A percentile compares a stretch with the other conserved stretches of the same genome.
Evolutionary conservation across 495 filamentous ascomycete genomes (phyloP).

Genomic region (Xylaria nigripes): DNA sequence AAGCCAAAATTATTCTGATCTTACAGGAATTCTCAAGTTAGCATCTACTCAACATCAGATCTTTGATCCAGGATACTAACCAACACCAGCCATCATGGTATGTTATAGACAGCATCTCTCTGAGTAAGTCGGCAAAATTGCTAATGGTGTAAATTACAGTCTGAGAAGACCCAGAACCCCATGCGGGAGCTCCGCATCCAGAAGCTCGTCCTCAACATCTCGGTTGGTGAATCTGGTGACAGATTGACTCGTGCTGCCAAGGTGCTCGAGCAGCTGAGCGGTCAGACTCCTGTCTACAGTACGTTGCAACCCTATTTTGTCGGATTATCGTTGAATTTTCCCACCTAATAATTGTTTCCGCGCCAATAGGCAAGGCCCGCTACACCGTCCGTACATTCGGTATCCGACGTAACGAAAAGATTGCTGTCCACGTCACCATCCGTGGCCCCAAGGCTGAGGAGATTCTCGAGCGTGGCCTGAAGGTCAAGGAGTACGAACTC

Average conservation of each 20-base stretch:
- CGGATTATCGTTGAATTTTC: not conserved
- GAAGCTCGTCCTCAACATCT: conserved; percentile 99
- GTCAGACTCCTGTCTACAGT: conserved; percentile 99
- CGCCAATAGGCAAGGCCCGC: conserved; percentile 79
- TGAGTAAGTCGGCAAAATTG: not conserved
- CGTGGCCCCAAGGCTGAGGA: conserved; percentile 99
- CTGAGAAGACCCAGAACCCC: conserved; percentile 84
- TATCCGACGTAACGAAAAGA: conserved; percentile 99
- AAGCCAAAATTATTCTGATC: conserved; percentile 19
- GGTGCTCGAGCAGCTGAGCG: conserved; percentile 97
- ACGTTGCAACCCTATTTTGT: conserved; percentile 26
- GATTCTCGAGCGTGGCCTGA: conserved; percentile 98
- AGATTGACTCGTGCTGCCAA: conserved; percentile 99
- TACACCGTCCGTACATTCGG: conserved; percentile 99
- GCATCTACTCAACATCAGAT: conserved; percentile 4
- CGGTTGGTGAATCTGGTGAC: conserved; percentile 99
- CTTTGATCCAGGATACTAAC: conserved; percentile 20
- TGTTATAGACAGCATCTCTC: not conserved
- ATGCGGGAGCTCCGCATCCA: conserved; percentile 99
- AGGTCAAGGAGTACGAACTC: conserved; percentile 99
- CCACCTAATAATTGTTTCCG: conserved; percentile 10
- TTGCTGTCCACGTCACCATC: conserved; percentile 98
- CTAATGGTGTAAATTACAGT: conserved; percentile 25
- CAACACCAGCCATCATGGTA: conserved; percentile 28
- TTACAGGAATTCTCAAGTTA: not conserved